Base-by-base conservation (phyloP, 2,329 filamentous ascomycete genomes). In the Alternaria gaisen region DNA sequence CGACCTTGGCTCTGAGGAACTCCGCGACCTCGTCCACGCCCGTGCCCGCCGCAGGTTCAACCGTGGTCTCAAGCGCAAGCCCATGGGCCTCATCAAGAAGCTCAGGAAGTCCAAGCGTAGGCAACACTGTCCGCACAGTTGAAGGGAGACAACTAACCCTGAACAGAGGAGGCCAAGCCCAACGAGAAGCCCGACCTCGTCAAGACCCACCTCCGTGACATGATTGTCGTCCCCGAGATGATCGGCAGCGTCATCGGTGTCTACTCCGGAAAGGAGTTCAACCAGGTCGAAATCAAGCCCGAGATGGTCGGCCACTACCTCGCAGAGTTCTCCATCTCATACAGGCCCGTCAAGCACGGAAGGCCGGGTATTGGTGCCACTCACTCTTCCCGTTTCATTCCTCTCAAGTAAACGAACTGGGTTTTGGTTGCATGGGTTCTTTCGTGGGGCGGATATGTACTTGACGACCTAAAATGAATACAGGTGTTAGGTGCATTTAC, bases 271-370 rank as follows among this genome's bases (percentile, higher is more conserved):
- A 99, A 99, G 91, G 94, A 98, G 86, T 99, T 99, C 92, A 99
- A 99, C 91, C 94, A 97, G 89, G 94, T 99, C 79, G 95, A 99
- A 86, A 95, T 99, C 87, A 97, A 97, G 91, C 95, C 95, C 78
- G 95, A 99, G 89, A 99, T 99, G 95, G 95, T 99, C 84, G 95
- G 95, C 83, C 94, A 98, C 88, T 97, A 97, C 89, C 88, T 99
- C 74, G 95, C 88, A 80, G 95, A 99, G 87, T 99, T 99, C 90
- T 97, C 94, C 75, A 99, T 99, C 87, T 95, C 94, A 87, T 99
- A 99, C 92, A 94, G 94, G 87, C 95, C 95, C 80, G 95, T 99
- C 91, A 99, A 98, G 92, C 95, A 99, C 91, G 95, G 95, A 90
- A 89, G 95, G 85, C 95, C 95, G 81, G 95, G 95, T 98, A 99